Percentiles rank a stretch among this genome's conserved stretches.
These are phyloP conservation scores for Nitzschia putrida DNA, from an alignment of 108 stramenopile genomes.

Conservation along the genomic window DNA sequence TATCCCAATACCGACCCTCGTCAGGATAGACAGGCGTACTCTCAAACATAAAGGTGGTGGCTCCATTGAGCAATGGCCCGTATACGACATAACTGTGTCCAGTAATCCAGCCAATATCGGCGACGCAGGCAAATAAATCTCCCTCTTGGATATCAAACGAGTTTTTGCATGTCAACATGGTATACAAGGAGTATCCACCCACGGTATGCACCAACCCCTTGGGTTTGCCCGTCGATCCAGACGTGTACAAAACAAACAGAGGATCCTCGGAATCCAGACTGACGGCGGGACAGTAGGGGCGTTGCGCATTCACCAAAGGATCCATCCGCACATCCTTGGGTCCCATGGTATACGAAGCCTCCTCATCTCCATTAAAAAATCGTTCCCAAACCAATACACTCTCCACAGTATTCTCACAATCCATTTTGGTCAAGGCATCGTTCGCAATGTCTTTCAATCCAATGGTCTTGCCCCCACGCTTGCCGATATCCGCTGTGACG, in stretches of 20 bases:
- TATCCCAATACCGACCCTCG: constrained; percentile 93
- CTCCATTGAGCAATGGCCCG: constrained; percentile 92
- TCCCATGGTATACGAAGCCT: constrained; percentile 43
- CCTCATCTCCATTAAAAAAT: constrained; percentile 40
- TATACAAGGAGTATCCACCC: constrained; percentile 93
- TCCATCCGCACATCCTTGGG: constrained; percentile 87
- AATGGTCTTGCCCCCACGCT: constrained; percentile 81
- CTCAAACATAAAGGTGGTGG: constrained; percentile 95
- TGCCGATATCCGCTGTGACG: constrained; percentile 87
- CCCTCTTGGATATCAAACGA: constrained; percentile 69
- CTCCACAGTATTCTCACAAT: constrained; percentile 66
- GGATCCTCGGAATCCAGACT: constrained; percentile 94
- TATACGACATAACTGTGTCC: constrained; percentile 98
- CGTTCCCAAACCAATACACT: constrained; percentile 91
- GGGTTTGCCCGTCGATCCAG: constrained; percentile 93
- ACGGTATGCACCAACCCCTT: constrained; percentile 95
- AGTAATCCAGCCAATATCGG: constrained; percentile 93
- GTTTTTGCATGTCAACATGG: constrained; percentile 81
- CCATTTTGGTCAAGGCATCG: constrained; percentile 69
- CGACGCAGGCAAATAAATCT: constrained; percentile 96
- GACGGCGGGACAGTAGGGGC: constrained; percentile 94
- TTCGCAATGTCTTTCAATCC: constrained; percentile 90
- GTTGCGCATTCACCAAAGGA: constrained; percentile 72
- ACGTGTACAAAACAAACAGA: constrained; percentile 96
- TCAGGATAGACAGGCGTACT: constrained; percentile 94